These are phyloP conservation scores for Eucalyptus grandis DNA, from an alignment of 345 rosid species.

Conservation along the genomic window DNA sequence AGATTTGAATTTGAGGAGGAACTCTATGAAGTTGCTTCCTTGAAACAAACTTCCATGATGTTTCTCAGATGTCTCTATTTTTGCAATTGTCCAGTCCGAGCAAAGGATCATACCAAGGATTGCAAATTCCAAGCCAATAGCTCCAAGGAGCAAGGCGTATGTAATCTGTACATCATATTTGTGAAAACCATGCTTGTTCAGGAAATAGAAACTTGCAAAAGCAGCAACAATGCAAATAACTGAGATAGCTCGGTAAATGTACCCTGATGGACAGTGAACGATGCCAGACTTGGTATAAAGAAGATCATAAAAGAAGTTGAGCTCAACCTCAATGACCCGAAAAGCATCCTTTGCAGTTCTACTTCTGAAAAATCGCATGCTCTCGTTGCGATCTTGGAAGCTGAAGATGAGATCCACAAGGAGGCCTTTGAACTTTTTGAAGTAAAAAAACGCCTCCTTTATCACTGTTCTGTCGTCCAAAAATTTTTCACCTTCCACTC, in stretches of 20 bases:
- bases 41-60: no score
- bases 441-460: background rate
- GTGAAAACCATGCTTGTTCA: no score
- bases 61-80: no score
- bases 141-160: no score
- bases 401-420: background rate
- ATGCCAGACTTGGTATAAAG: background rate
- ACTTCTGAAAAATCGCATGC: background rate
- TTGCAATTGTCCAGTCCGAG: no score
- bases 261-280: background rate
- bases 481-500: no score
- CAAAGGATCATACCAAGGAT: no score
- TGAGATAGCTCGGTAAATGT: background rate
- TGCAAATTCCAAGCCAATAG: no score
- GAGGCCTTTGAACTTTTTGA: background rate
- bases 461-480: background rate
- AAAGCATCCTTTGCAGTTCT: background rate
- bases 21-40: no score
- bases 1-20: no score
- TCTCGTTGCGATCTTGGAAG: fast-evolving
- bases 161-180: no score
- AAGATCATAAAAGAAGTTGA: background rate
- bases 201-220: background rate
- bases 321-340: background rate
- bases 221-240: background rate